Percentiles rank a stretch among this genome's conserved stretches.
Conservation (phyloP, 2,329 filamentous ascomycete species). For the Dothideomycetes sp. region DNA sequence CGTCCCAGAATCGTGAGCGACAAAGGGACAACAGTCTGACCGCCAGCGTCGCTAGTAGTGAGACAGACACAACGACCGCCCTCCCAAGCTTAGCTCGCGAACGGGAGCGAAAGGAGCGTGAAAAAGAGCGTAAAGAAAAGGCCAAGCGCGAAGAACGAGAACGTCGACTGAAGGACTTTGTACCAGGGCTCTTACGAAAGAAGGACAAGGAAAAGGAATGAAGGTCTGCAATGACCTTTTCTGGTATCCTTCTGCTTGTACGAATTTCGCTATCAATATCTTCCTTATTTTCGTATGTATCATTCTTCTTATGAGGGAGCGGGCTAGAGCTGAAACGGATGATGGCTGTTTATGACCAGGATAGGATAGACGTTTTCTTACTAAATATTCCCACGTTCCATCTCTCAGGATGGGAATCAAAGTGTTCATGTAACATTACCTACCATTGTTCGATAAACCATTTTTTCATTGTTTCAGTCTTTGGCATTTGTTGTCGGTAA, state of each 20-base stretch:
- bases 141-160: conserved; percentile 31
- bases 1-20: background rate
- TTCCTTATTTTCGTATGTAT: no score
- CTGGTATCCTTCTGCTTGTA: background rate
- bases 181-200: conserved; percentile 25
- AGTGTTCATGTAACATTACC: background rate
- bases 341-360: no score
- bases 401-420: no score
- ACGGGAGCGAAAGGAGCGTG: conserved; percentile 18
- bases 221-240: background rate
- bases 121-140: conserved; percentile 20
- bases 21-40: conserved; percentile 20
- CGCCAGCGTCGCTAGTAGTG: conserved; percentile 25
- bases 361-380: no score
- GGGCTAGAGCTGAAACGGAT: no score
- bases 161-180: conserved; percentile 30
- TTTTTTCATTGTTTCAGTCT: background rate
- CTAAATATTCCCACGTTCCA: no score
- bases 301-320: no score
- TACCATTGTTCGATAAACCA: background rate
- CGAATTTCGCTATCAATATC: no score
- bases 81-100: conserved; percentile 25
- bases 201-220: conserved; percentile 24
- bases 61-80: conserved; percentile 26
- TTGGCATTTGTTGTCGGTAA: no score